These are phyloP conservation scores for Harringtonia lauricola DNA, from an alignment of 2,329 filamentous ascomycete species.

Conservation along the genomic window DNA sequence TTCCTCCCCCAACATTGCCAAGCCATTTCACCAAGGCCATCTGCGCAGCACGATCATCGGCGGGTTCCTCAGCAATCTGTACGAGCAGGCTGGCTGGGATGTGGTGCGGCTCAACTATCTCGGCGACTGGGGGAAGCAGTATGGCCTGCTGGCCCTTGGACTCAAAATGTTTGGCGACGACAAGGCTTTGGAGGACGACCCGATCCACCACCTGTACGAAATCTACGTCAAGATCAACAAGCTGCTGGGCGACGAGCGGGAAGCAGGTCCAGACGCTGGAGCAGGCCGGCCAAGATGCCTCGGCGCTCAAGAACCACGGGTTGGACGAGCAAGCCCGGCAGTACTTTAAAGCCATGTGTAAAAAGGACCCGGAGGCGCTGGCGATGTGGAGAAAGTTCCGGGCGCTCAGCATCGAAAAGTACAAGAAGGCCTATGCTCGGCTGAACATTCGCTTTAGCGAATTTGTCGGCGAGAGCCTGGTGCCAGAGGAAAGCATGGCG, in stretches of 20 bases:
- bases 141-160: slow-evolving; percentile 54
- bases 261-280: no score
- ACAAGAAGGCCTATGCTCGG: slow-evolving; percentile 45
- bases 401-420: slow-evolving; percentile 46
- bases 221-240: no score
- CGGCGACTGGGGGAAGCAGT: slow-evolving; percentile 70
- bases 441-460: slow-evolving; percentile 52
- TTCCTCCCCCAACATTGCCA: slow-evolving; percentile 67
- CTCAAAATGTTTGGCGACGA: slow-evolving; percentile 56
- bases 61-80: slow-evolving; percentile 59
- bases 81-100: slow-evolving; percentile 58
- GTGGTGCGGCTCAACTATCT: slow-evolving; percentile 64
- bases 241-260: no score
- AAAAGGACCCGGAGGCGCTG: slow-evolving; percentile 43
- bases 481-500: slow-evolving; percentile 36
- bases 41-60: slow-evolving; percentile 68
- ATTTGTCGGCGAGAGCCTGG: slow-evolving; percentile 58
- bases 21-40: slow-evolving; percentile 63
- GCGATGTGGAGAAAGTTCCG: slow-evolving; percentile 47
- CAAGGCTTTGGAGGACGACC: slow-evolving; percentile 42
- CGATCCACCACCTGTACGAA: slow-evolving; percentile 61
- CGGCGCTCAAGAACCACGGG: no score
- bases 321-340: no score
- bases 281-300: no score
- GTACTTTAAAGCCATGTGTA: no score